phyloP scores from a whole-genome alignment of 352 stramenopile species.

The Pythium guiyangense region DNA sequence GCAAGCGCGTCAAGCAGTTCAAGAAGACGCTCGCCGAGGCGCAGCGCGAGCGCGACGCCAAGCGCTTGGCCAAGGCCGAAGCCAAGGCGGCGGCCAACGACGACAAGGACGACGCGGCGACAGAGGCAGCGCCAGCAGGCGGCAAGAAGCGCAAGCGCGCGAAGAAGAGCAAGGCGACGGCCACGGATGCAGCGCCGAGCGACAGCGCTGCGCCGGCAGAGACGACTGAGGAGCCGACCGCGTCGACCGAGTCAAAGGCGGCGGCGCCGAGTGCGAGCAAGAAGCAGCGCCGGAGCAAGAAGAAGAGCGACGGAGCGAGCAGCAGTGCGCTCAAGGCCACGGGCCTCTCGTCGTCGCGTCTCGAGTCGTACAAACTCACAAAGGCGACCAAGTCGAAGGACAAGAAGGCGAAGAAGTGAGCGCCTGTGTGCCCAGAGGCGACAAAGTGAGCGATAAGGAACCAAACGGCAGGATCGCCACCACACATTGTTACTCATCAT shows the following conservation, averaged over 20 bases:
- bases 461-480: too few species aligned
- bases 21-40: conserved; percentile 56
- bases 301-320: conserved; percentile 32
- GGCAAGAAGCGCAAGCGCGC: conserved; percentile 70
- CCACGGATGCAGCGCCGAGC: too few species aligned
- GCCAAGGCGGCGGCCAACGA: not conserved
- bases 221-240: not conserved
- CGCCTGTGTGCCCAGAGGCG: too few species aligned
- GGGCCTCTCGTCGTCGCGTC: conserved; percentile 63
- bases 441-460: too few species aligned
- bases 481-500: not conserved
- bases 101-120: not conserved
- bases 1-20: conserved; percentile 68
- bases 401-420: not conserved
- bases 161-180: conserved; percentile 62
- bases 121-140: conserved; percentile 5
- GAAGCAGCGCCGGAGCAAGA: conserved; percentile 58
- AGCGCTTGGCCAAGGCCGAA: conserved; percentile 24
- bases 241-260: not conserved
- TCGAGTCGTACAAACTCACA: conserved; percentile 80
- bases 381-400: conserved; percentile 54
- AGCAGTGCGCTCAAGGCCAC: conserved; percentile 32
- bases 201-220: too few species aligned
- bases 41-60: conserved; percentile 34
- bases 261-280: conserved; percentile 8